These are phyloP conservation scores for Davidsoniella australis DNA, from an alignment of 2,329 filamentous ascomycete genomes.

Conservation along the genomic window DNA sequence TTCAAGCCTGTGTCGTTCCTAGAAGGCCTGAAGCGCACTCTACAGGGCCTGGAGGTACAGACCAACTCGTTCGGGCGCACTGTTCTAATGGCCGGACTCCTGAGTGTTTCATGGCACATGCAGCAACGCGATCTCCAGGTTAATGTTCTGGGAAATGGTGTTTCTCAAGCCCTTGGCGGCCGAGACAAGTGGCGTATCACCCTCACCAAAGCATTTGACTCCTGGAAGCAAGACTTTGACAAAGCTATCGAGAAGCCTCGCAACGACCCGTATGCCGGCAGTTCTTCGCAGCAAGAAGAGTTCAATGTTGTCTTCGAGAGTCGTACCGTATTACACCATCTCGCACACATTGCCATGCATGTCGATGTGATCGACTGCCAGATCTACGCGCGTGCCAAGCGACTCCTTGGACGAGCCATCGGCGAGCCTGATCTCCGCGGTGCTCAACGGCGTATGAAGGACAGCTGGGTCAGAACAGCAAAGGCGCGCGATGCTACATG, in stretches of 20 bases:
- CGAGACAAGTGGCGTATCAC: slow-evolving; percentile 82
- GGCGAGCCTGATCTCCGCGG: slow-evolving; percentile 64
- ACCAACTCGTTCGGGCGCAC: slow-evolving; percentile 90
- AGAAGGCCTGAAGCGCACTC: slow-evolving; percentile 74
- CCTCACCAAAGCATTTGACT: slow-evolving; percentile 75
- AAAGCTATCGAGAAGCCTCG: slow-evolving; percentile 51
- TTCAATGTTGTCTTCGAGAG: slow-evolving; percentile 57
- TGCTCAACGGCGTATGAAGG: slow-evolving; percentile 69
- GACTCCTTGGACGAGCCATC: slow-evolving; percentile 72
- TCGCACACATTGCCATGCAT: slow-evolving; percentile 96
- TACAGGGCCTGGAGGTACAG: slow-evolving; percentile 69
- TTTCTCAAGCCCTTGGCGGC: slow-evolving; percentile 62
- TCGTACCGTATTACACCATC: slow-evolving; percentile 73
- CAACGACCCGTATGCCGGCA: slow-evolving; percentile 30
- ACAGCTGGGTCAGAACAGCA: slow-evolving; percentile 75
- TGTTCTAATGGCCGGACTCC: slow-evolving; percentile 80
- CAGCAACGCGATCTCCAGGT: slow-evolving; percentile 90
- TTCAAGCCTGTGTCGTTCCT: slow-evolving; percentile 76
- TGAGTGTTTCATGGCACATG: slow-evolving; percentile 96
- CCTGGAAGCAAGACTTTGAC: slow-evolving; percentile 88
- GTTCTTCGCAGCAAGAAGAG: slow-evolving; percentile 5
- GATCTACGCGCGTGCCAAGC: slow-evolving; percentile 77
- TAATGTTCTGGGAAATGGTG: slow-evolving; percentile 57
- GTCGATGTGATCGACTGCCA: slow-evolving; percentile 96
- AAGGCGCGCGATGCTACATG: slow-evolving; percentile 81